Percentiles rank a stretch among this genome's conserved stretches.
Evolutionary conservation across 2,329 filamentous ascomycete genomes (phyloP).

Genomic region (Claviceps pazoutovae): DNA sequence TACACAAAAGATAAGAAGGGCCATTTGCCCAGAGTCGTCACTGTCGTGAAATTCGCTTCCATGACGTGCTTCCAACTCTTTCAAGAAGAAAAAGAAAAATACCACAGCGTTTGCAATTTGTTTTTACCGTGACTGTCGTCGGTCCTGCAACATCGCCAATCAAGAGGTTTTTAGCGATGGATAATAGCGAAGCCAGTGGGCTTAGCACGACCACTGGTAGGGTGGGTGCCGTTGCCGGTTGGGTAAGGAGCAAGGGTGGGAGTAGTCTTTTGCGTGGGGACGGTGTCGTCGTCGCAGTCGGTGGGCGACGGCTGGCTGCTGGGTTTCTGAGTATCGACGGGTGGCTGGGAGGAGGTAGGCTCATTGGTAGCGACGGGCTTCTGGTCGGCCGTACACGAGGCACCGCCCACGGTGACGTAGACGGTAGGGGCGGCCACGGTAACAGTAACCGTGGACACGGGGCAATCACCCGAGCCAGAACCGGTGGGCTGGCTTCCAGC

Average conservation of each 20-base stretch:
- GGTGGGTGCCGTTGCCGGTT: conserved; percentile 22
- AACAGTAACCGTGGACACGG: conserved; percentile 14
- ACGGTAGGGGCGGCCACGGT: conserved; percentile 18
- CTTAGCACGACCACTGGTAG: conserved; percentile 16
- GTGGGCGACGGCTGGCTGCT: neutral
- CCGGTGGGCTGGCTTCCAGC: conserved; percentile 10
- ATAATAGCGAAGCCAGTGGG: conserved; percentile 23
- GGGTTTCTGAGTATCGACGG: conserved; percentile 1
- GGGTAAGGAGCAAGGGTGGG: conserved; percentile 30
- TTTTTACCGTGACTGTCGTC: neutral
- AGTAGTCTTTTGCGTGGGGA: conserved; percentile 15
- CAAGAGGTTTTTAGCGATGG: conserved; percentile 14
- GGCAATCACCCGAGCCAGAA: conserved; percentile 7
- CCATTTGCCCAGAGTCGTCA: neutral
- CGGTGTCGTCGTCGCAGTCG: conserved; percentile 11
- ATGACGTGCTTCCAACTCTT: neutral
- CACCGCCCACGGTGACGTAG: conserved; percentile 20
- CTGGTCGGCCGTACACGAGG: conserved; percentile 9
- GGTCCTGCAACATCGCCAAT: conserved; percentile 2
- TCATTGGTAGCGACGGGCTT: neutral
- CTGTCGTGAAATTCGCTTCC: neutral
- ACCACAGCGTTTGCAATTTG: neutral
- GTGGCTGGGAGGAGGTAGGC: neutral
- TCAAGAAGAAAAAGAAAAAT: neutral
- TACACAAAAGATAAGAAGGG: neutral